Evolutionary conservation across 2,329 filamentous ascomycete genomes (phyloP).

Genomic region (Fusarium musae): DNA sequence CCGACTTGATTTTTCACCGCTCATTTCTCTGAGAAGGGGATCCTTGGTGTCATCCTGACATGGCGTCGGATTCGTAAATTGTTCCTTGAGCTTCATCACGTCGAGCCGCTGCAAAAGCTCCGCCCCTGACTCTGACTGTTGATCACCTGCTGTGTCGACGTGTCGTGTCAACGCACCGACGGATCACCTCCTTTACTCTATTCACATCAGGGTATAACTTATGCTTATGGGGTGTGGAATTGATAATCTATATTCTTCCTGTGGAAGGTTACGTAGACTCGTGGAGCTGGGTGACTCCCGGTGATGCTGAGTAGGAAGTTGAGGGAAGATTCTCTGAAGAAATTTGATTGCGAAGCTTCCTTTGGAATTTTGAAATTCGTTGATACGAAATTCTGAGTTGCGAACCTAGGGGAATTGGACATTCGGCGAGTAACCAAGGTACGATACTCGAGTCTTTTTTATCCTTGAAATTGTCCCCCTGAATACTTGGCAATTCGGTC

Average conservation of each 20-base stretch:
- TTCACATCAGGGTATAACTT: background rate
- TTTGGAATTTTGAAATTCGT: background rate
- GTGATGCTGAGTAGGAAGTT: background rate
- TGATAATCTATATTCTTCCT: background rate
- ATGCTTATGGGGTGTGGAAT: background rate
- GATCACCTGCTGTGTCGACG: background rate
- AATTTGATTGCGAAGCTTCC: background rate
- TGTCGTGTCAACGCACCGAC: background rate
- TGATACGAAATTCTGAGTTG: background rate
- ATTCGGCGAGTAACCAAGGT: background rate
- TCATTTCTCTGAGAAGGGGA: background rate
- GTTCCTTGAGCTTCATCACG: background rate
- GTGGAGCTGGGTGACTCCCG: background rate
- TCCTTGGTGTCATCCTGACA: background rate
- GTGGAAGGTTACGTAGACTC: background rate
- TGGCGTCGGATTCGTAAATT: background rate
- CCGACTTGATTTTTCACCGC: background rate
- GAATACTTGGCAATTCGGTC: too few relatives aligned
- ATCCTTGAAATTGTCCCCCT: background rate
- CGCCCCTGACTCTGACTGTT: background rate
- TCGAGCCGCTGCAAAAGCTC: background rate
- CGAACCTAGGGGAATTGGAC: background rate
- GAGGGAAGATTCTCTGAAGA: background rate
- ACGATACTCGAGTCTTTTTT: background rate
- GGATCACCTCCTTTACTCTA: background rate